These are phyloP conservation scores for Incumbomyces delicatus DNA, from an alignment of 2,329 filamentous ascomycete genomes.

Conservation along the genomic window DNA sequence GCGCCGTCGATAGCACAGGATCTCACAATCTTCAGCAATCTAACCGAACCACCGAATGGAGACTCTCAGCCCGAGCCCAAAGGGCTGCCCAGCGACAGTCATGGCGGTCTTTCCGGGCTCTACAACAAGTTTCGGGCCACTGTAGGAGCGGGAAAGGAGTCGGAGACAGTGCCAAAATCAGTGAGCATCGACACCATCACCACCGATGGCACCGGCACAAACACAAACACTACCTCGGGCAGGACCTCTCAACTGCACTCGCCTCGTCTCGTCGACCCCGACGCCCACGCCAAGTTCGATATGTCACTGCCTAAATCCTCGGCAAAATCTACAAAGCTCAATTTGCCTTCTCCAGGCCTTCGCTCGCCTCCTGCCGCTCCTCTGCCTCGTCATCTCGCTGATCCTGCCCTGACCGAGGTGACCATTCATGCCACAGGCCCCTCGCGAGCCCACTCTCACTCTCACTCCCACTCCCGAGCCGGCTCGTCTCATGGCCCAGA, in stretches of 20 bases:
- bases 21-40: slow-evolving; percentile 90
- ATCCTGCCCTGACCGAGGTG: slow-evolving; percentile 36
- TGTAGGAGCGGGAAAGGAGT: slow-evolving; percentile 59
- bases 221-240: slow-evolving; percentile 12
- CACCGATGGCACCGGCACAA: slow-evolving; percentile 8
- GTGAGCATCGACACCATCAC: background rate
- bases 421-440: slow-evolving; percentile 28
- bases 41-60: slow-evolving; percentile 56
- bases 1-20: slow-evolving; percentile 54
- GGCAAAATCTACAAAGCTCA: background rate
- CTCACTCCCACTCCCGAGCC: no score
- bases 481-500: slow-evolving; percentile 12
- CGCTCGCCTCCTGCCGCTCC: slow-evolving; percentile 28
- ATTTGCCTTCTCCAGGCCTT: slow-evolving; percentile 29
- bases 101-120: slow-evolving; percentile 78
- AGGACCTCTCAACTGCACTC: slow-evolving; percentile 16
- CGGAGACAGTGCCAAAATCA: slow-evolving; percentile 10
- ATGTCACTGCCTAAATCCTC: background rate
- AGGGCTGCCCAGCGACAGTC: slow-evolving; percentile 61
- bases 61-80: slow-evolving; percentile 55
- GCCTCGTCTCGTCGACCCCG: slow-evolving; percentile 12
- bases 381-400: slow-evolving; percentile 32
- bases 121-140: slow-evolving; percentile 78
- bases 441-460: slow-evolving; percentile 11
- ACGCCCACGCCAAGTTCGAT: slow-evolving; percentile 5